Conservation (phyloP, 2,329 filamentous ascomycete species). For the Beauveria pseudobassiana region DNA sequence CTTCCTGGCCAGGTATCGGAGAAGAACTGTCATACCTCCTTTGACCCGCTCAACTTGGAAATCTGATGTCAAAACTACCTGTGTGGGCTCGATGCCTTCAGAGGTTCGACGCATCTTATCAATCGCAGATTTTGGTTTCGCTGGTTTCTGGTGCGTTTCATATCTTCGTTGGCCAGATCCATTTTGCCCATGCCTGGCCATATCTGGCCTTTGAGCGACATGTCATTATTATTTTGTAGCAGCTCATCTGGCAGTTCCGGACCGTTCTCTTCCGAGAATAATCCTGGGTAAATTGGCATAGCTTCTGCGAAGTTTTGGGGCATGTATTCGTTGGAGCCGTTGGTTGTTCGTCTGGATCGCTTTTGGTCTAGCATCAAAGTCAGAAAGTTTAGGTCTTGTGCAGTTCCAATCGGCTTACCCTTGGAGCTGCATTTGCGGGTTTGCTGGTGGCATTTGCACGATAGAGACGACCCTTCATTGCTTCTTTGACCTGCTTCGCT, state of each 20-base stretch:
- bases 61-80: constrained; percentile 53
- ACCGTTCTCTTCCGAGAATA: constrained; percentile 23
- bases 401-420: constrained; percentile 11
- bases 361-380: constrained; percentile 20
- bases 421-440: constrained; percentile 12
- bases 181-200: constrained; percentile 79
- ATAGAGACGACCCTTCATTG: constrained; percentile 42
- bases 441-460: constrained; percentile 20
- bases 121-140: constrained; percentile 64
- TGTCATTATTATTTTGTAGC: constrained; percentile 20
- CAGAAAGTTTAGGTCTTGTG: not conserved
- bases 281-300: constrained; percentile 22
- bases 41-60: constrained; percentile 44
- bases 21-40: constrained; percentile 53
- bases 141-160: constrained; percentile 70
- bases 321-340: constrained; percentile 19
- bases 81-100: constrained; percentile 52
- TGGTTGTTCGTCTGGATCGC: constrained; percentile 20
- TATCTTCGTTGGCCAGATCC: constrained; percentile 66
- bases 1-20: constrained; percentile 29
- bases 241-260: constrained; percentile 22
- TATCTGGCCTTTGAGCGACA: constrained; percentile 58
- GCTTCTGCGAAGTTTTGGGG: constrained; percentile 21
- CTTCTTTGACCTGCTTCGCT: constrained; percentile 64
- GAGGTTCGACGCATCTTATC: constrained; percentile 59